A percentile compares a stretch with the other conserved stretches of the same genome.
Evolutionary conservation across 2,329 filamentous ascomycete genomes (phyloP).

Genomic region (Aspergillus fumigatiaffinis): DNA sequence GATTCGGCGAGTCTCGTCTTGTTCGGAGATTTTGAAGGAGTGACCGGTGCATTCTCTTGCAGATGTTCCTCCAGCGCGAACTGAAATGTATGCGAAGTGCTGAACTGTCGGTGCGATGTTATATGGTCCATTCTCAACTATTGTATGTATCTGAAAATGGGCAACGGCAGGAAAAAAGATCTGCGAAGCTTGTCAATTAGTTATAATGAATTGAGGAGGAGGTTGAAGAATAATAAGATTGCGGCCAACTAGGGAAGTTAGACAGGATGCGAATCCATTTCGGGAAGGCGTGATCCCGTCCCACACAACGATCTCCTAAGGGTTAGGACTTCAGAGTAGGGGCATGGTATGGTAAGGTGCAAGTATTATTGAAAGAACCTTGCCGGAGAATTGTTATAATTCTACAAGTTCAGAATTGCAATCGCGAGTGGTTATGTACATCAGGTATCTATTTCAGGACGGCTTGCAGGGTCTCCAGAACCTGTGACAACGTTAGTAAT

Average conservation of each 20-base stretch:
- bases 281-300: slow-evolving; percentile 6
- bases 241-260: neutral
- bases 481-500: slow-evolving; percentile 29
- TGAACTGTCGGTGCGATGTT: neutral
- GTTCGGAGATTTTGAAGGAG: neutral
- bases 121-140: neutral
- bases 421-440: slow-evolving; percentile 39
- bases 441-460: slow-evolving; percentile 44
- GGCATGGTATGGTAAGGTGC: neutral
- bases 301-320: neutral
- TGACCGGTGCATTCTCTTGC: neutral
- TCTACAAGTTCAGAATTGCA: slow-evolving; percentile 36
- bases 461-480: slow-evolving; percentile 48
- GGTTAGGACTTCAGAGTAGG: neutral
- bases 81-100: neutral
- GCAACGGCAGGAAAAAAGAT: neutral
- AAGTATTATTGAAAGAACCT: neutral
- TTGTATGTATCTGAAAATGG: neutral
- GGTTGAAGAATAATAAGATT: neutral
- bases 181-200: neutral
- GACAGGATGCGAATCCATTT: neutral
- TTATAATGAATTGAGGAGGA: neutral
- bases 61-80: neutral
- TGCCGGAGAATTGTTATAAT: slow-evolving; percentile 35
- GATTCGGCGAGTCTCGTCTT: neutral